Base-by-base conservation (phyloP, 768 basidiomycete genomes). In the Dioszegia crocea region DNA sequence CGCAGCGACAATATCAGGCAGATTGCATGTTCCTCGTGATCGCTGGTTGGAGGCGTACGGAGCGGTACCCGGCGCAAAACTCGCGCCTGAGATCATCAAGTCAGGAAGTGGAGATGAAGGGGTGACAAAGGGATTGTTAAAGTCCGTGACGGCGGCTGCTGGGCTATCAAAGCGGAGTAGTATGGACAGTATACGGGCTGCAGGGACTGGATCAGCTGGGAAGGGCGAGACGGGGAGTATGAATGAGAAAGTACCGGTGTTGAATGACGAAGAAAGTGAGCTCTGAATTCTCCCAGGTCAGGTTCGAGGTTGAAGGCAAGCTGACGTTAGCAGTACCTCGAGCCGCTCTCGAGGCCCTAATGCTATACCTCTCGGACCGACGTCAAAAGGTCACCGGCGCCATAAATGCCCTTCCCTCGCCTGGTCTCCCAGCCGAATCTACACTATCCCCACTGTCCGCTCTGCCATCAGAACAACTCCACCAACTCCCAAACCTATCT, bases 341-440 rank as follows among this genome's bases (percentile, higher is more conserved):
- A 27, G 70, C 70, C 21, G 76, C 93, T 1, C 80, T 94, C n/a
- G 92, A 97, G 74, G 86, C 88, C 0, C 83, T 99, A 4, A 82
- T 91, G 62, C 84, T 86, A 11, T 98, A 91, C 73, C 83, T 98
- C 6, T 85, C 90, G 1, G 91, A 96, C 68, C 84, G 90, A 11
- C 84, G 96, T 12, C 91, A 89, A 11, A 92, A 93, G 71, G 82
- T 97, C 36, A 82, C 77, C 10, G 86, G 86, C 4, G 89, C 89
- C 0, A 84, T 97, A 1, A 82, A 84, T 39, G 80, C 83, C 3
- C 82, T 92, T 36, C 76, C 82, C 39, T 86, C 85, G 62, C 41
- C 46, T 12, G 88, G 84, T 2, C 84, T 88, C 0, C 82, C 81
- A 38, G 85, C 87, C 68, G 84, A 89, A 1, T 83, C 89, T 49